These are phyloP conservation scores for Gracilaria domingensis DNA, from an alignment of 23 red algal species.

Conservation along the genomic window DNA sequence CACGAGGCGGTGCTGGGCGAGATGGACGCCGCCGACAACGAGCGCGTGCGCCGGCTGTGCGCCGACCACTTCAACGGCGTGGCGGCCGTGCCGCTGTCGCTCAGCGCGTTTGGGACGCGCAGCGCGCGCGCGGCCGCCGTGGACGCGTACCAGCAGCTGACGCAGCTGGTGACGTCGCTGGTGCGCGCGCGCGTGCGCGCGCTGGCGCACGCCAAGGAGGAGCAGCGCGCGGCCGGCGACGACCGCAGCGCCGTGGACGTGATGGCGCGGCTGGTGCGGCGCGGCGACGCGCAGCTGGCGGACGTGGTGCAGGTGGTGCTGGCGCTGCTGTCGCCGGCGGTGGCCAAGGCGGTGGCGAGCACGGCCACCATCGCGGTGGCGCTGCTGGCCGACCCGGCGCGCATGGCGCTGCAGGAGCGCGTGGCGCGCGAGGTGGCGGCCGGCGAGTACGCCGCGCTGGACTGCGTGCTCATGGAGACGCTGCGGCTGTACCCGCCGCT, in stretches of 20 bases:
- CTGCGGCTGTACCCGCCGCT: conserved; percentile 34
- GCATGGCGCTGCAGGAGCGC: background rate
- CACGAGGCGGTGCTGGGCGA: conserved; percentile 28
- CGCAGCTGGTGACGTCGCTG: background rate
- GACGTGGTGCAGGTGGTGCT: conserved; percentile 36
- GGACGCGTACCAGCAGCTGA: conserved; percentile 1
- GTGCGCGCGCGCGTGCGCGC: background rate
- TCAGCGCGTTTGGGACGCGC: conserved; percentile 12
- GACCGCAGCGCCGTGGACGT: background rate
- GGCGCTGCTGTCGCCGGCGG: conserved; percentile 50
- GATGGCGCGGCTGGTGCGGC: background rate
- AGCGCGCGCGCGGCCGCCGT: conserved; percentile 37
- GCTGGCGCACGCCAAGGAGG: background rate
- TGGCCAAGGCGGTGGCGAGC: conserved; percentile 52
- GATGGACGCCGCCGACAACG: background rate
- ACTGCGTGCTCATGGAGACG: conserved; percentile 26
- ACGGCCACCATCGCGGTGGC: conserved; percentile 10
- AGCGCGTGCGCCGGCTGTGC: conserved; percentile 6
- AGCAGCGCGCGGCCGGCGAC: background rate
- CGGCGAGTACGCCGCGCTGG: no score
- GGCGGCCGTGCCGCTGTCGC: conserved; percentile 42
- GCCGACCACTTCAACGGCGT: conserved; percentile 49
- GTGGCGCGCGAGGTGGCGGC: no score
- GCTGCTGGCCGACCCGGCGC: conserved; percentile 2
- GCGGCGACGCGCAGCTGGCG: background rate